Conservation (phyloP, 345 rosid genomes). For the Arabis alpina region DNA sequence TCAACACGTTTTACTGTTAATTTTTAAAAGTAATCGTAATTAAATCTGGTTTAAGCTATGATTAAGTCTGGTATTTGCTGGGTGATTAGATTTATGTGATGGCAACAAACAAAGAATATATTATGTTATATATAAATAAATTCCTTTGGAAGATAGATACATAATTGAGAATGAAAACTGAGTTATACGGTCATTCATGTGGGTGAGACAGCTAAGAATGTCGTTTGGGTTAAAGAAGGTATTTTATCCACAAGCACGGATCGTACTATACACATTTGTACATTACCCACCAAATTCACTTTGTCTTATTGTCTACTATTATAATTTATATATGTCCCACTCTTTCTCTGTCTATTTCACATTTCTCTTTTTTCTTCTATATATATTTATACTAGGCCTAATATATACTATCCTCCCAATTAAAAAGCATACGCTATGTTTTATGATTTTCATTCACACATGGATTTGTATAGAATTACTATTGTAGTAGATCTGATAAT, state of each 20-base stretch:
- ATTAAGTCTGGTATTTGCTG: constrained; percentile 37
- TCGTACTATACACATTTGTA: constrained; percentile 40
- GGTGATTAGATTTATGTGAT: constrained; percentile 34
- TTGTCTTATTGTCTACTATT: neutral
- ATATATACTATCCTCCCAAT: neutral
- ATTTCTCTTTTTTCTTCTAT: neutral
- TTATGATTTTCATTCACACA: neutral
- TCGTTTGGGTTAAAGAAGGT: constrained; percentile 32
- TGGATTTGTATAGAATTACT: neutral
- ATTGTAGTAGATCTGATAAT: no score
- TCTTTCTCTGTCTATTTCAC: constrained; percentile 8
- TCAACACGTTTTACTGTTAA: constrained; percentile 45
- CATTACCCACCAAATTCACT: constrained; percentile 33
- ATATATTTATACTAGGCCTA: no score
- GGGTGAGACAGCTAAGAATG: constrained; percentile 47
- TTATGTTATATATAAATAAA: constrained; percentile 7
- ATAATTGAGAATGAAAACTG: constrained; percentile 36
- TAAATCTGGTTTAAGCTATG: constrained; percentile 32
- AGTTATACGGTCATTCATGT: constrained; percentile 38
- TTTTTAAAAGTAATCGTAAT: constrained; percentile 37
- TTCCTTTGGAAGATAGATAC: constrained; percentile 23
- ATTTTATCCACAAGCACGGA: constrained; percentile 45
- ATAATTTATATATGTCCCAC: constrained; percentile 11
- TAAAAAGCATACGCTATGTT: neutral
- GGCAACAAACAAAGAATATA: constrained; percentile 24